Conservation (phyloP, 129 eudicot genomes). For the sunflower (Helianthus annuus) region HanXRQr2.0-SUNRISE NC_035448.2:137932165-137932664, state of each 20-base stretch:
- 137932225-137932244: neutral
- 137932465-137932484: neutral
- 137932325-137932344: slow-evolving; percentile 41
- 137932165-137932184: neutral
- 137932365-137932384: slow-evolving; percentile 71
- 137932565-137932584: neutral
- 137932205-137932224: neutral
- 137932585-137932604: too few relatives aligned
- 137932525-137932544: neutral
- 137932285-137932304: neutral
- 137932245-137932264: neutral
- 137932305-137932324: slow-evolving; percentile 38
- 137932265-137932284: neutral
- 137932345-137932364: slow-evolving; percentile 70
- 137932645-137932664: too few relatives aligned
- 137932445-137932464: slow-evolving; percentile 7
- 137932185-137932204: neutral
- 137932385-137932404: slow-evolving; percentile 70
- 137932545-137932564: neutral
- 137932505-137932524: neutral
- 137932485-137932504: neutral
- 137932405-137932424: slow-evolving; percentile 92
- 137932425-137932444: slow-evolving; percentile 95
- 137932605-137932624: too few relatives aligned
- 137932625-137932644: neutral